These are phyloP conservation scores for Bipolaris victoriae DNA, from an alignment of 2,329 filamentous ascomycete species.

Conservation along the genomic window DNA sequence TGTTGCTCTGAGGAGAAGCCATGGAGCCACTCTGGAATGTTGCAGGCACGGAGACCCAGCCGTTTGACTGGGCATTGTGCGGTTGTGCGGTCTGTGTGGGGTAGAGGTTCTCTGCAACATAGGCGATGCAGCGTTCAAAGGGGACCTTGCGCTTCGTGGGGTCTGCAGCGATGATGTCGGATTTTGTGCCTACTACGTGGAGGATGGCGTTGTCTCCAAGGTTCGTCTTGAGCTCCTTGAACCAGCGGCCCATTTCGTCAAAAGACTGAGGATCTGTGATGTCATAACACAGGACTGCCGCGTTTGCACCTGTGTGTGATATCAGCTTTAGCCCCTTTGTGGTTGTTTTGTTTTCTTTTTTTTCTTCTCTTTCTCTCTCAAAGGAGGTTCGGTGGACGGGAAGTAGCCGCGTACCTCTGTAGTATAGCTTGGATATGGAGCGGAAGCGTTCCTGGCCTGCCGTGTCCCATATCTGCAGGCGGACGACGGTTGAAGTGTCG, in stretches of 20 bases:
- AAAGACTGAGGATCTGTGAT: conserved; percentile 88
- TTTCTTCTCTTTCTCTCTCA: too few species aligned
- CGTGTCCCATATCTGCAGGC: conserved; percentile 97
- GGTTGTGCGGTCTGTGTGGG: conserved; percentile 60
- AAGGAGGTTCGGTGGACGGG: neutral
- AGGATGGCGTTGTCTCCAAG: conserved; percentile 78
- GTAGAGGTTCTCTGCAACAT: conserved; percentile 89
- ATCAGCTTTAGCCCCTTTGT: neutral
- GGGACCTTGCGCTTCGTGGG: conserved; percentile 81
- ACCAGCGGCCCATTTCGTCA: conserved; percentile 89
- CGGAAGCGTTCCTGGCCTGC: conserved; percentile 95
- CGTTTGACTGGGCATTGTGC: conserved; percentile 26
- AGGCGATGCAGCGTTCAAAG: conserved; percentile 94
- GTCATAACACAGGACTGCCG: conserved; percentile 92
- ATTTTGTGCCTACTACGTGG: conserved; percentile 82
- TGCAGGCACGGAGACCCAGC: conserved; percentile 39
- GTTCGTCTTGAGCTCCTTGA: conserved; percentile 81
- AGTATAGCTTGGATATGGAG: conserved; percentile 93
- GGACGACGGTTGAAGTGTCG: conserved; percentile 83
- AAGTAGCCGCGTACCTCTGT: conserved; percentile 62
- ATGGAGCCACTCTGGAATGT: conserved; percentile 52
- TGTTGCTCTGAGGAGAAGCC: conserved; percentile 55
- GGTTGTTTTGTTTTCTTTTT: too few species aligned
- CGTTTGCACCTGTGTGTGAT: conserved; percentile 71
- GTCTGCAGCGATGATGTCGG: conserved; percentile 86